These are phyloP conservation scores for Thielaviopsis ethacetica DNA, from an alignment of 2,329 filamentous ascomycete genomes.

Conservation along the genomic window DNA sequence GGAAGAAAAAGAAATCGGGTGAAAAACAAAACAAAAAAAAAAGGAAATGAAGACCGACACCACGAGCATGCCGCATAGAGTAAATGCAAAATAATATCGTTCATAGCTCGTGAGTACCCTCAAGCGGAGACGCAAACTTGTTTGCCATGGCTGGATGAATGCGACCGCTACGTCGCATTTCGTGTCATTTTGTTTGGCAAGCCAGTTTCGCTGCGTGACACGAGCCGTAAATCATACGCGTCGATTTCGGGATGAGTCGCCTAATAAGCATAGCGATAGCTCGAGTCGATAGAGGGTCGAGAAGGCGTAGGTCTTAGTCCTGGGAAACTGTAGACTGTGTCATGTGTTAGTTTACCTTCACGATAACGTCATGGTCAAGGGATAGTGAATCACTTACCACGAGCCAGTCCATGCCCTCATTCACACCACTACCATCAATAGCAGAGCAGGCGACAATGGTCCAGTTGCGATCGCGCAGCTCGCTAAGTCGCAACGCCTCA, in stretches of 20 bases:
- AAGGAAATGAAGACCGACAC: background rate
- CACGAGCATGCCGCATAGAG: background rate
- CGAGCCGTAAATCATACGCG: too few species aligned
- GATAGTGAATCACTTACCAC: conserved; percentile 41
- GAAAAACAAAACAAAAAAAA: background rate
- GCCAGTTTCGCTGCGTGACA: too few species aligned
- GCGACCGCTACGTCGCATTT: too few species aligned
- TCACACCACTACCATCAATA: conserved; percentile 85
- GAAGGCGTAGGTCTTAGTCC: background rate
- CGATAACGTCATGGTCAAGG: too few species aligned
- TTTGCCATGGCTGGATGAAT: too few species aligned
- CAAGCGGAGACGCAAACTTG: too few species aligned
- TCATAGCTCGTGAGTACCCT: too few species aligned
- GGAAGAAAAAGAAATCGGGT: background rate
- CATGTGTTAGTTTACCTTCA: background rate
- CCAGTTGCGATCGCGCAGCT: conserved; percentile 94
- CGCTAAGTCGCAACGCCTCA: conserved; percentile 75
- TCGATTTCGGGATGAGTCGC: too few species aligned
- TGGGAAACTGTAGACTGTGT: background rate
- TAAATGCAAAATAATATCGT: background rate
- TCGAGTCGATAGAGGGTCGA: too few species aligned
- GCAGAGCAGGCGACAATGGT: conserved; percentile 96
- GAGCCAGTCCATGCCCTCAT: conserved; percentile 98
- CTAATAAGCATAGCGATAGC: too few species aligned
- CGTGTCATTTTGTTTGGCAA: too few species aligned